A percentile compares a stretch with the other conserved stretches of the same genome.
phyloP scores from a whole-genome alignment of 352 stramenopile genomes.

The Elongisporangium senticosum region DNA sequence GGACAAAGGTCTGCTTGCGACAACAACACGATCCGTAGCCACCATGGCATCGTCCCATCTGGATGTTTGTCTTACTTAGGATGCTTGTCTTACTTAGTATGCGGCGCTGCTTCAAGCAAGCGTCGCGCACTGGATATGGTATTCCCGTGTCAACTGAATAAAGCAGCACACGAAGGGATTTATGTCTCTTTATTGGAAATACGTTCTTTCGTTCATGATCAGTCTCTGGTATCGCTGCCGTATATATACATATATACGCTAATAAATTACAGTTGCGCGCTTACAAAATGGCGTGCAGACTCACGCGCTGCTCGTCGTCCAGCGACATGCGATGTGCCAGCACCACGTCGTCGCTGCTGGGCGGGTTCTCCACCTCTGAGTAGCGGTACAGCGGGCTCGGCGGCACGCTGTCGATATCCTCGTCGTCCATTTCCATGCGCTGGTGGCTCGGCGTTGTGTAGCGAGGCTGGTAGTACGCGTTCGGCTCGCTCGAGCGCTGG shows the following conservation, averaged over 20 bases:
- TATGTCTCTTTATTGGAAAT: not conserved
- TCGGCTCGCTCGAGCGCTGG: conserved; percentile 18
- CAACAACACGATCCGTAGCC: not conserved
- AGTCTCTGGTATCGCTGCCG: not conserved
- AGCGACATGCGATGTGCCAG: conserved; percentile 54
- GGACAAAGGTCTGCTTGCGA: not conserved
- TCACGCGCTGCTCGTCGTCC: conserved; percentile 52
- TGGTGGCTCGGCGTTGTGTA: conserved; percentile 4
- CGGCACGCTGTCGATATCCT: not conserved
- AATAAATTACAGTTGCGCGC: not conserved
- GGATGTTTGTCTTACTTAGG: no score
- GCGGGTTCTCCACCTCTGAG: not conserved
- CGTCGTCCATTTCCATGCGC: not conserved
- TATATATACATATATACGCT: conserved; percentile 1
- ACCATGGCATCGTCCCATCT: not conserved
- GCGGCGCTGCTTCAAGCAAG: not conserved
- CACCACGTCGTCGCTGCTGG: conserved; percentile 40
- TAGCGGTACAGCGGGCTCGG: not conserved
- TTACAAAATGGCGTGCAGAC: conserved; percentile 63
- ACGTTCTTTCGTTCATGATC: not conserved
- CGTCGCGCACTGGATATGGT: not conserved
- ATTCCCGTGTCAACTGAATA: not conserved
- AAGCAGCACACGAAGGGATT: not conserved
- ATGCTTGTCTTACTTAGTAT: no score
- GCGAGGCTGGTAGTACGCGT: conserved; percentile 14